Evolutionary conservation across 1,284 basidiomycete genomes (phyloP), one percentile per base, ranked within the genome.

Genomic region (Peniophora sp.): DNA sequence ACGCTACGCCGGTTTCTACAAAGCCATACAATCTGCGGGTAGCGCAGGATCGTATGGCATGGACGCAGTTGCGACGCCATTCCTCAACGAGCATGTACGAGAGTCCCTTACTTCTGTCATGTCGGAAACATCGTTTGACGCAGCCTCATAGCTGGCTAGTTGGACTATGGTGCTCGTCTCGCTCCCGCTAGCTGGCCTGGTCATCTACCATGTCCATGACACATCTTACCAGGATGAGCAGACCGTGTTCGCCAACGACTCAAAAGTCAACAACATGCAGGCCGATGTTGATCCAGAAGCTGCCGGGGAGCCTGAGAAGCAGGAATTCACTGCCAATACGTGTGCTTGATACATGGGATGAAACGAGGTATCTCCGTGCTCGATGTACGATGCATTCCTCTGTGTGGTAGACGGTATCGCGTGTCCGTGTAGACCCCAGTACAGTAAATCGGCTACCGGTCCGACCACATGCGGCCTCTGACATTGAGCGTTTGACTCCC

Each of bases 11-110:
- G 67, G 67, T 3, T 54, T 67, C 17, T 68, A 72, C 65, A 73
- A 71, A 60, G 68, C 68, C 34, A 50, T 70, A 27, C 69, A 71
- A 60, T 65, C 63, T 44, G 68, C 68, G 2, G 73, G 73, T 20
- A 52, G 63, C 5, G 72, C 65, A 38, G 73, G 65, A 35, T 68
- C 65, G 24, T 77, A 70, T 56, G 74, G 71, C 23, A 75, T 77
- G 73, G 74, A 77, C 60, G 73, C 74, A 2, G 68, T 71, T 34
- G 38, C 49, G 34, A 68, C 69, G 47, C 69, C 69, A 41, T 65
- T 62, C 55, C 56, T 71, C 35, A 70, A 70, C 58, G 69, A 71
- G 56, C 59, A 63, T 54, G 60, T 62, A 12, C 14, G 24, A 35
- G 17, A 22, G 45, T 34, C 51, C 17, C n/a, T 23, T 24, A 20